Evolutionary conservation across 441 rosid genomes (phyloP), one percentile per base, ranked within the genome.

Genomic region (Arabidopsis lyrata): DNA sequence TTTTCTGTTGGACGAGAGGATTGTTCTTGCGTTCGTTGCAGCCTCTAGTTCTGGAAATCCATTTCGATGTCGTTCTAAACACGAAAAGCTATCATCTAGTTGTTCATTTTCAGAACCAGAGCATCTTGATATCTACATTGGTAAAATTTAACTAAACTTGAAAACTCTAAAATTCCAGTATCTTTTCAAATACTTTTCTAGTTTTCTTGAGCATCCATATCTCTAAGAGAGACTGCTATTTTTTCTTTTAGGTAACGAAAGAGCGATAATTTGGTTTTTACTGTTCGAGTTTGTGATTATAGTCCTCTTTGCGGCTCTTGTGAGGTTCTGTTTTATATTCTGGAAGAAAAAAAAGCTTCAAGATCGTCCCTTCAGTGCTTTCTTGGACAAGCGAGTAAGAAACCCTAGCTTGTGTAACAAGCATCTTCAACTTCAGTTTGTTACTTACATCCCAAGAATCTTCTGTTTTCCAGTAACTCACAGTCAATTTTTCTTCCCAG

Each of bases 311-410:
- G 90, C 85, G 13, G 85, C 74, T 47, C 81, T 86, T 4, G 89
- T 92, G 62, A 80, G 91, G 66, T 90, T 91, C 77, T 92, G 98
- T 74, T 88, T 88, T 61, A 56, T 83, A 60, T 95, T 92, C 72
- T 91, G 98, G 99, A 84, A 79, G 84, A 92, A 95, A 77, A 86
- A 81, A 80, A 91, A 92, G 88, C 86, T 92, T 18, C 88, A 82
- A 69, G 85, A 79, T 58, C 87, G 82, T 68, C 82, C 72, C 47
- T 79, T 95, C 18, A 86, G 87, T 76, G 80, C 55, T 56, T 95
- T 95, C 74, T 81, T 95, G 6, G 88, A 83, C 52, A 89, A 87
- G 68, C 81, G 98, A 77, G 98, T 95, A 75, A 82, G 86, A 62
- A 58, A n/a, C 63, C 75, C 57, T 56, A 57, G 47, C 16, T 56